phyloP scores from a whole-genome alignment of 1,284 basidiomycete genomes.

The Cystobasidium pallidum region DNA sequence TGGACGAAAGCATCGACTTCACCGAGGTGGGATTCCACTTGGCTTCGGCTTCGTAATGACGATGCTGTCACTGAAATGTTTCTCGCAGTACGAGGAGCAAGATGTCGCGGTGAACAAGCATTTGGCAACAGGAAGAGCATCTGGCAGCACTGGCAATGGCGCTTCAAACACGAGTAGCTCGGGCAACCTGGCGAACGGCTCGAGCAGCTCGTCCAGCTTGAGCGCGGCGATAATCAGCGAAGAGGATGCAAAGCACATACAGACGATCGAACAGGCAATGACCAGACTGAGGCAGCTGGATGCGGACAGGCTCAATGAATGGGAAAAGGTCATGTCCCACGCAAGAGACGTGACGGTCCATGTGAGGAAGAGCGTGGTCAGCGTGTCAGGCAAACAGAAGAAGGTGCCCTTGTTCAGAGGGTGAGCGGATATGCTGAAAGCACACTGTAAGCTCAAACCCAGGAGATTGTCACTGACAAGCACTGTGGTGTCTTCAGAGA shows the following conservation, averaged over 20 bases:
- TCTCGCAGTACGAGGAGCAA: slow-evolving; percentile 20
- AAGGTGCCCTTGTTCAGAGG: slow-evolving; percentile 41
- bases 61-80: slow-evolving; percentile 4
- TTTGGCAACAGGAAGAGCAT: background rate
- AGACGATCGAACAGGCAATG: slow-evolving; percentile 36
- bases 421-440: slow-evolving; percentile 44
- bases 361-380: slow-evolving; percentile 40
- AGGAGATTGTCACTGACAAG: background rate
- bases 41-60: background rate
- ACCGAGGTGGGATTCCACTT: slow-evolving; percentile 9
- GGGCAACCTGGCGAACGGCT: background rate
- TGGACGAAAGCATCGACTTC: slow-evolving; percentile 29
- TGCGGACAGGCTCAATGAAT: slow-evolving; percentile 21
- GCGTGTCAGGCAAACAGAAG: slow-evolving; percentile 39
- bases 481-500: slow-evolving; percentile 23
- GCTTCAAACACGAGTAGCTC: background rate
- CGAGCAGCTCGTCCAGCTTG: slow-evolving; percentile 10
- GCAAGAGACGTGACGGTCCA: slow-evolving; percentile 46
- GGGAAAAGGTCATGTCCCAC: slow-evolving; percentile 48
- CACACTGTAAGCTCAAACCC: background rate
- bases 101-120: slow-evolving; percentile 15
- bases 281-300: slow-evolving; percentile 28
- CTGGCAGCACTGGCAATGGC: background rate
- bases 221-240: slow-evolving; percentile 13
- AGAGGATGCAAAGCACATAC: slow-evolving; percentile 29